Evolutionary conservation across 257 asterid species (phyloP), one percentile per base, ranked within the genome.

Genomic region (Penstemon davidsonii): DNA sequence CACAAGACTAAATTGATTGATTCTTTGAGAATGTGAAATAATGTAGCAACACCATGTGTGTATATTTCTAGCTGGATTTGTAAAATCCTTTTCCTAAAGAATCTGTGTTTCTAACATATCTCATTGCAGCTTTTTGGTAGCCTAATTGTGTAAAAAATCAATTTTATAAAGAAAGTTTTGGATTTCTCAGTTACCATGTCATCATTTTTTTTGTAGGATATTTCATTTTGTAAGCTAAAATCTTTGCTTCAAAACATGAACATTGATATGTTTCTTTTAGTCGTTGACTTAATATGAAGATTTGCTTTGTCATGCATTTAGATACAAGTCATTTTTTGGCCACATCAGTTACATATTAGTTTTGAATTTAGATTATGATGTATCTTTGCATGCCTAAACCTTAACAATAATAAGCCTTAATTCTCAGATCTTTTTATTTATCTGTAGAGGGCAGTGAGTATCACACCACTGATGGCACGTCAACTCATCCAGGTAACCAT

Each of bases 381-480:
- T 33, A 38, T 51, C 54, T 62, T 45, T 45, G 11, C 65, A 11
- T 55, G 38, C 19, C 3, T 36, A 38, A 52, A 36, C 55, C 25
- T 53, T 45, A 50, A 44, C 47, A 46, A 40, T 2, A 12, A 18
- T 5, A 69, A 62, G 54, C 65, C 18, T 41, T 40, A 25, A 8
- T 60, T 6, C 76, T 75, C 50, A 73, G 45, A 10, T 69, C 43
- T 57, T 52, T 45, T 63, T 33, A 43, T 76, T 75, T 40, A 40
- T 62, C 5, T 83, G 74, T 63, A 87, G 96, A 83, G 88, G 72
- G 95, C 89, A 41, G 84, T 89, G 79, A 85, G 80, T 74, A 70
- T 89, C 68, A 83, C 96, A 40, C 92, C 96, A 46, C 52, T 62
- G 64, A 87, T 87, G 79, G 96, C 96, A 39, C 85, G 81, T 76